Conservation (phyloP, 2,329 filamentous ascomycete genomes). For the Calonectria fujianensis region DNA sequence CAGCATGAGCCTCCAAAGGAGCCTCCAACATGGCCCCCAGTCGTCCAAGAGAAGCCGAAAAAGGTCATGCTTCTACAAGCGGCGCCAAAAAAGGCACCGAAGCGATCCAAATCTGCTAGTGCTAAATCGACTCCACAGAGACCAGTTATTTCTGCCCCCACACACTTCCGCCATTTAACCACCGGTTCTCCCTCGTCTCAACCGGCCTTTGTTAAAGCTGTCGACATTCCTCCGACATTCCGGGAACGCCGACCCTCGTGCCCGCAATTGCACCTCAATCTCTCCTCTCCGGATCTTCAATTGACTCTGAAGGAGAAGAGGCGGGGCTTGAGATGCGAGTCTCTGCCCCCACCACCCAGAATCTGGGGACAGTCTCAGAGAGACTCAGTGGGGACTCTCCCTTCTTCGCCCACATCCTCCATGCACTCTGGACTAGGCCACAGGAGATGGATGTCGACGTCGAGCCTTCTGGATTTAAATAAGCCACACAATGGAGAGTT, state of each 20-base stretch:
- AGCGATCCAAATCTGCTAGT: background rate
- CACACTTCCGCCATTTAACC: background rate
- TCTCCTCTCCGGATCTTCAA: background rate
- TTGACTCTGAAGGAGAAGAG: background rate
- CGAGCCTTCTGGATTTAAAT: background rate
- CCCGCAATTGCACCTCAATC: background rate
- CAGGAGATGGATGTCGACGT: slow-evolving; percentile 18
- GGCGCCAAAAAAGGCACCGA: background rate
- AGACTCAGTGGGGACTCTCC: background rate
- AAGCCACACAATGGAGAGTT: background rate
- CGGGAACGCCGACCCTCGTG: slow-evolving; percentile 2
- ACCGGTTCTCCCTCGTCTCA: background rate
- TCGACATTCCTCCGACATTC: background rate
- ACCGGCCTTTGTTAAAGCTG: background rate
- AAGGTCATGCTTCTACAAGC: background rate
- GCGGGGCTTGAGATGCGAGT: background rate
- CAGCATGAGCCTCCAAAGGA: background rate
- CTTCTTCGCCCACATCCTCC: background rate
- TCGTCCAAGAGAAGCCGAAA: background rate
- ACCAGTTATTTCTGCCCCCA: background rate
- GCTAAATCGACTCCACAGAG: background rate
- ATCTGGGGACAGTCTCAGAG: background rate
- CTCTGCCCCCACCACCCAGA: background rate
- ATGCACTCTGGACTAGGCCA: background rate
- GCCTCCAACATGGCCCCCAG: background rate